Evolutionary conservation across 805 yeast species (phyloP).

Genomic region (Nakazawaea sp.): DNA sequence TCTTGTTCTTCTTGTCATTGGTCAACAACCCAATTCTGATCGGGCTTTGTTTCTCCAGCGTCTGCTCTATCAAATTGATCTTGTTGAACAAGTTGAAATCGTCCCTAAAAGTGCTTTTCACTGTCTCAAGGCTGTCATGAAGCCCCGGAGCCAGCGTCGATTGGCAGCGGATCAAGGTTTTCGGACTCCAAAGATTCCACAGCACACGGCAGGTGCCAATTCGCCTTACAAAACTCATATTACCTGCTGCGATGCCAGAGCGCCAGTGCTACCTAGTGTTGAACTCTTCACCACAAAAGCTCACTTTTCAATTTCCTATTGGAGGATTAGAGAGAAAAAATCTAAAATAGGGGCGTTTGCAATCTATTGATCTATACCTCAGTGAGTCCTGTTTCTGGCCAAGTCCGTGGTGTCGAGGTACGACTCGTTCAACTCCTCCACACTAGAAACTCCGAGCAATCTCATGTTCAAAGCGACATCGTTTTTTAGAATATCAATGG

Average conservation of each 20-base stretch:
- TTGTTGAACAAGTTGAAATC: constrained; percentile 7
- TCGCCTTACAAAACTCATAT: too few relatives aligned
- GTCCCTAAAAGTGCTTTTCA: constrained; percentile 5
- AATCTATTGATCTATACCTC: too few relatives aligned
- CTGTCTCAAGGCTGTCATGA: neutral
- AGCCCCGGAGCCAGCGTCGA: too few relatives aligned
- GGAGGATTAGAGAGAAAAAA: too few relatives aligned
- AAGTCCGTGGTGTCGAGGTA: constrained; percentile 15
- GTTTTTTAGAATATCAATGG: constrained; percentile 46
- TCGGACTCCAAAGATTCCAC: too few relatives aligned
- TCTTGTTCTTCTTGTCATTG: constrained; percentile 4
- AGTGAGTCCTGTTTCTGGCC: neutral
- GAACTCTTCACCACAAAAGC: too few relatives aligned
- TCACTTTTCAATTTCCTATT: too few relatives aligned
- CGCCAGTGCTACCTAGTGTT: too few relatives aligned
- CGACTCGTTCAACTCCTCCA: neutral
- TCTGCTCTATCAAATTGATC: constrained; percentile 3
- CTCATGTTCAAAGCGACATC: constrained; percentile 66
- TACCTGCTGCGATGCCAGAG: too few relatives aligned
- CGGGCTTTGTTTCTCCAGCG: neutral
- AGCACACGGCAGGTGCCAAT: too few relatives aligned
- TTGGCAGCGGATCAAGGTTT: too few relatives aligned
- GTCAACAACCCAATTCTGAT: constrained; percentile 9
- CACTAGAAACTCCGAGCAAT: constrained; percentile 38
- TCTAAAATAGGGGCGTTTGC: too few relatives aligned